Percentiles rank a stretch among this genome's conserved stretches.
These are phyloP conservation scores for Neurospora sp. DNA, from an alignment of 495 filamentous ascomycete genomes.

Conservation along the genomic window DNA sequence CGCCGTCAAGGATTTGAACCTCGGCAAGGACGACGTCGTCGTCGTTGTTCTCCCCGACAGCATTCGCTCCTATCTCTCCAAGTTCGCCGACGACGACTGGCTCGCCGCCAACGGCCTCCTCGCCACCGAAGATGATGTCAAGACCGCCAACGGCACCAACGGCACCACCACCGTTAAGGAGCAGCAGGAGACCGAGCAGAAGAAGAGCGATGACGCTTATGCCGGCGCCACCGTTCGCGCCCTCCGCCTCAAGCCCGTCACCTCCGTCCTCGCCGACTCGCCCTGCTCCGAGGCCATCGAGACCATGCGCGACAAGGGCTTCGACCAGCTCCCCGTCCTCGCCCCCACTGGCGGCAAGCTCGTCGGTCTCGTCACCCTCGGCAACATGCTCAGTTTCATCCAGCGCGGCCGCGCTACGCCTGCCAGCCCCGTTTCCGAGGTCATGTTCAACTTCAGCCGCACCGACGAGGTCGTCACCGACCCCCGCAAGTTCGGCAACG, in stretches of 20 bases:
- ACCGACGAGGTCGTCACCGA: conserved; percentile 84
- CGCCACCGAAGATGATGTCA: conserved; percentile 26
- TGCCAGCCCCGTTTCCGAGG: conserved; percentile 62
- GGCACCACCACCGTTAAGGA: conserved; percentile 30
- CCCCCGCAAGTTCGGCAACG: conserved; percentile 50
- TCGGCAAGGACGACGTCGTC: conserved; percentile 69
- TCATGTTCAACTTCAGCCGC: conserved; percentile 92
- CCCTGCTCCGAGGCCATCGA: conserved; percentile 80
- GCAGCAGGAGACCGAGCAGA: conserved; percentile 5
- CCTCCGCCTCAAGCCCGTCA: conserved; percentile 84
- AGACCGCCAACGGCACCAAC: conserved; percentile 19
- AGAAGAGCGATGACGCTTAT: conserved; percentile 45
- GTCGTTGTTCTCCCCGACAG: conserved; percentile 91
- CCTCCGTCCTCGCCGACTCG: conserved; percentile 59
- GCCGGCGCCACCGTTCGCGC: conserved; percentile 63
- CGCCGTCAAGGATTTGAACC: conserved; percentile 62
- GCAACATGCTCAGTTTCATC: conserved; percentile 86
- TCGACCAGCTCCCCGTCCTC: conserved; percentile 91
- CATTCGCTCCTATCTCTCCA: conserved; percentile 95
- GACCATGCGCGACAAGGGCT: conserved; percentile 92
- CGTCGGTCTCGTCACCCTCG: conserved; percentile 84
- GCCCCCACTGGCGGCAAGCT: conserved; percentile 56
- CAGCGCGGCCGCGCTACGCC: conserved; percentile 67
- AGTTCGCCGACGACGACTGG: conserved; percentile 98
- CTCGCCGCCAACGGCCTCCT: conserved; percentile 89